phyloP scores from a whole-genome alignment of 768 basidiomycete genomes.

The Leccinum uliginosum region DNA sequence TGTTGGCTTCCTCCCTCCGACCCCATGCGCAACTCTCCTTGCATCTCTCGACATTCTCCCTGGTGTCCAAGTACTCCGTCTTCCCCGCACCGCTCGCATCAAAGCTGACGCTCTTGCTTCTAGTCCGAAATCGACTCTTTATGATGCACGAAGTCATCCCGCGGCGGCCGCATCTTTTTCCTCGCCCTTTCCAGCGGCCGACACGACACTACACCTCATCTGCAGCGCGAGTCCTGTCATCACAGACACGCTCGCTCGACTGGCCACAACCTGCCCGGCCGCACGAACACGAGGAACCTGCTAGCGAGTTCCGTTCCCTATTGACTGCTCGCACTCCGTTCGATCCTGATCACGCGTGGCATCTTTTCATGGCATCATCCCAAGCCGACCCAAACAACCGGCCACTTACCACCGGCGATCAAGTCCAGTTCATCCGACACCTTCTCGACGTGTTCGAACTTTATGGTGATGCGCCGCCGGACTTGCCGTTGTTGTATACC shows the following conservation, averaged over 20 bases:
- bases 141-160: constrained; percentile 35
- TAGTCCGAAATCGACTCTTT: constrained; percentile 34
- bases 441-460: constrained; percentile 16
- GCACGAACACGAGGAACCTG: constrained; percentile 5
- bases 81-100: neutral
- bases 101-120: constrained; percentile 7
- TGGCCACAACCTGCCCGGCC: constrained; percentile 1
- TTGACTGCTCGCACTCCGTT: constrained; percentile 20
- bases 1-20: constrained; percentile 14
- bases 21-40: constrained; percentile 41
- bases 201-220: constrained; percentile 22
- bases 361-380: constrained; percentile 27
- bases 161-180: constrained; percentile 18
- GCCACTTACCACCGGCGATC: constrained; percentile 20
- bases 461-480: constrained; percentile 9
- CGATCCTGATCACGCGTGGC: constrained; percentile 39
- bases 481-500: constrained; percentile 21
- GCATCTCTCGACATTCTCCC: constrained; percentile 42
- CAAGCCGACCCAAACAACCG: constrained; percentile 7
- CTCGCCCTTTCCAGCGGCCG: constrained; percentile 14
- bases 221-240: constrained; percentile 14
- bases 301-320: constrained; percentile 18
- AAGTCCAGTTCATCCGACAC: constrained; percentile 26
- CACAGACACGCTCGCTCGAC: constrained; percentile 11
- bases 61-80: constrained; percentile 43